These are phyloP conservation scores for Haplosporangium sp. DNA, from an alignment of 371 early-diverging fungal genomes.

Conservation along the genomic window DNA sequence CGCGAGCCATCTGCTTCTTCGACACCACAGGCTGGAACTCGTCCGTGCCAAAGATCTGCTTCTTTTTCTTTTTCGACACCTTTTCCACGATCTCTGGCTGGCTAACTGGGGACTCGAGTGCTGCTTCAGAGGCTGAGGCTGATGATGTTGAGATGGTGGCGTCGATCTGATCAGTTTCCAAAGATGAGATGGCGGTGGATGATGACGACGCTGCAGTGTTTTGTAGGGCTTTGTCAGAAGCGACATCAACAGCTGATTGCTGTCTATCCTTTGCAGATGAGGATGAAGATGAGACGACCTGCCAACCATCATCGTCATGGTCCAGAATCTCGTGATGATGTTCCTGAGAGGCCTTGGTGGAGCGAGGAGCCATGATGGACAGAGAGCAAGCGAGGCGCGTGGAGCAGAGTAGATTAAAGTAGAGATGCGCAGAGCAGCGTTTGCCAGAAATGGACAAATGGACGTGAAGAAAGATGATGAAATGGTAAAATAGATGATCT, in stretches of 20 bases:
- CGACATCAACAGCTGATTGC: not conserved
- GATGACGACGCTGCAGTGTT: not conserved
- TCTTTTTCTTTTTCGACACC: constrained; percentile 49
- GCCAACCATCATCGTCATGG: constrained; percentile 56
- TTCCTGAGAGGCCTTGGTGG: constrained; percentile 9
- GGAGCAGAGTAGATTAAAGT: not conserved
- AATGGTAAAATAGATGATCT: not conserved
- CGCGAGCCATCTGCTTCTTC: constrained; percentile 50
- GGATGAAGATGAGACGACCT: constrained; percentile 44
- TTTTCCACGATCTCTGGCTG: constrained; percentile 16
- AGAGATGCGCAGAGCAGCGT: too few species aligned
- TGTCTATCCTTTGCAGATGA: constrained; percentile 27
- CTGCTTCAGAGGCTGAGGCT: not conserved
- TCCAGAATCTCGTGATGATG: constrained; percentile 25
- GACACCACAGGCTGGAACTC: constrained; percentile 56
- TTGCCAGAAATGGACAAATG: not conserved
- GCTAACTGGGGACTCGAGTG: not conserved
- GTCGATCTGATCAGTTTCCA: not conserved
- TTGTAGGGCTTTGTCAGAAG: not conserved
- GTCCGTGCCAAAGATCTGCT: constrained; percentile 54
- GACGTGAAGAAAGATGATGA: not conserved
- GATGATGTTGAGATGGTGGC: not conserved
- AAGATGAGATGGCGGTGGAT: not conserved
- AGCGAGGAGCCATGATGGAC: constrained; percentile 2
- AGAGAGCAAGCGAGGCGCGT: not conserved